Percentiles rank a stretch among this genome's conserved stretches.
phyloP scores from a whole-genome alignment of 1,139 yeast genomes.

The Candida neerlandica region DNA sequence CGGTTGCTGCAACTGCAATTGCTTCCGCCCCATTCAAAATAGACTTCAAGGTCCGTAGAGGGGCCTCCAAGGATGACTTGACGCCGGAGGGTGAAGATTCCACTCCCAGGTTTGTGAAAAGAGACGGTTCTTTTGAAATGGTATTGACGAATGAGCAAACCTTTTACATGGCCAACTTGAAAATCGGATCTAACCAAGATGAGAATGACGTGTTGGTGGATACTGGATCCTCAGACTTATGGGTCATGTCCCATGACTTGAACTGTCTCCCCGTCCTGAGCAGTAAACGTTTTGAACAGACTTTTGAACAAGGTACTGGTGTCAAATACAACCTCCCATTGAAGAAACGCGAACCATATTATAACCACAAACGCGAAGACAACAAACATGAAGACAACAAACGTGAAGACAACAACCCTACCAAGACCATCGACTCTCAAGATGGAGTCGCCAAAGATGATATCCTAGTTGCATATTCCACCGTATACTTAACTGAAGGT shows the following conservation, averaged over 20 bases:
- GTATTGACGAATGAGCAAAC: slow-evolving; percentile 45
- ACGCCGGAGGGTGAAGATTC: slow-evolving; percentile 16
- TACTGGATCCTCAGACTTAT: slow-evolving; percentile 51
- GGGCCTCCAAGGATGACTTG: slow-evolving; percentile 22
- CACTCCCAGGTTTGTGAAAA: slow-evolving; percentile 27
- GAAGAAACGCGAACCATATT: slow-evolving; percentile 1
- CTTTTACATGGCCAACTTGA: slow-evolving; percentile 50
- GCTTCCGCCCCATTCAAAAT: slow-evolving; percentile 18
- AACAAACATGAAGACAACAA: neutral
- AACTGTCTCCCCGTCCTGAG: slow-evolving; percentile 21
- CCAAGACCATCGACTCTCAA: neutral
- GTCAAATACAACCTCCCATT: slow-evolving; percentile 8
- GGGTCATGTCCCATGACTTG: slow-evolving; percentile 44
- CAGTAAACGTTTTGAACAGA: slow-evolving; percentile 5
- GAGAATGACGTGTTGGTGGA: slow-evolving; percentile 39
- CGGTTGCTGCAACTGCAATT: slow-evolving; percentile 3
- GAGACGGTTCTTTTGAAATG: slow-evolving; percentile 43
- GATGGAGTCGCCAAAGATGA: slow-evolving; percentile 3
- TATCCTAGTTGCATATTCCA: slow-evolving; percentile 8
- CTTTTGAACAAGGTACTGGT: slow-evolving; percentile 9
- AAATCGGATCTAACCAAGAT: slow-evolving; percentile 37
- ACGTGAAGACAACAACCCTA: neutral
- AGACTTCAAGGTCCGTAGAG: slow-evolving; percentile 32
- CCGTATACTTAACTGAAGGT: slow-evolving; percentile 9
- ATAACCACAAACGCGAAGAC: neutral